Conservation (phyloP, 139 green algal species). For the Monoraphidium neglectum region DNA sequence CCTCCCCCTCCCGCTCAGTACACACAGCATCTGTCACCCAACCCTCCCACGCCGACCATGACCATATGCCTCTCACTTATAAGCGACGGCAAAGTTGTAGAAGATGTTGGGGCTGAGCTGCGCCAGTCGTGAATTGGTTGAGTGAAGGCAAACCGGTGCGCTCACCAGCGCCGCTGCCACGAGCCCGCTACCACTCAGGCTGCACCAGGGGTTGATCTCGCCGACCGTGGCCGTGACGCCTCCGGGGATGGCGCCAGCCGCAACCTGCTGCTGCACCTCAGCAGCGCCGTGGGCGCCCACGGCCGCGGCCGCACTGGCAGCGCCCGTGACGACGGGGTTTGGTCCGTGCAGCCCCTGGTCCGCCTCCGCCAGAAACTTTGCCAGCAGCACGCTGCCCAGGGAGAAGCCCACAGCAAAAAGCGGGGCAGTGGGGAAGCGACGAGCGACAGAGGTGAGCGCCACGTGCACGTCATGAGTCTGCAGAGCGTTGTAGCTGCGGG, state of each 20-base stretch:
- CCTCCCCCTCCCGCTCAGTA: too few species aligned
- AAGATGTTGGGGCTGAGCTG: conserved; percentile 35
- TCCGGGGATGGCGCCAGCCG: too few species aligned
- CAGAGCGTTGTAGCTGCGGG: conserved; percentile 8
- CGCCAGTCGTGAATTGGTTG: conserved; percentile 26
- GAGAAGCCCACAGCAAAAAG: conserved; percentile 73
- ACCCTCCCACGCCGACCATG: background rate
- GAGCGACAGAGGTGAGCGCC: conserved; percentile 18
- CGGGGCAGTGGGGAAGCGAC: conserved; percentile 58
- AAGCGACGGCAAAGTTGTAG: conserved; percentile 66
- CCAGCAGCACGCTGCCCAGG: conserved; percentile 70
- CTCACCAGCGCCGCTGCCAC: conserved; percentile 51
- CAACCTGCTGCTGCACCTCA: too few species aligned
- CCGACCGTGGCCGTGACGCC: background rate
- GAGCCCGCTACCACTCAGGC: conserved; percentile 46
- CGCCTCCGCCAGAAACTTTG: conserved; percentile 75
- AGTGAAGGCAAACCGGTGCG: conserved; percentile 53
- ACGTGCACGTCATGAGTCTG: conserved; percentile 23
- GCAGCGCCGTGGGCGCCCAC: too few species aligned
- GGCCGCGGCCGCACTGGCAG: background rate
- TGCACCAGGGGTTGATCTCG: background rate
- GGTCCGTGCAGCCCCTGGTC: conserved; percentile 49
- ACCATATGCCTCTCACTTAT: conserved; percentile 35
- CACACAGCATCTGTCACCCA: too few species aligned
- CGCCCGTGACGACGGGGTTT: background rate